Evolutionary conservation across 2,329 filamentous ascomycete genomes (phyloP), one percentile per base, ranked within the genome.

Genomic region (Apiospora hydei): DNA sequence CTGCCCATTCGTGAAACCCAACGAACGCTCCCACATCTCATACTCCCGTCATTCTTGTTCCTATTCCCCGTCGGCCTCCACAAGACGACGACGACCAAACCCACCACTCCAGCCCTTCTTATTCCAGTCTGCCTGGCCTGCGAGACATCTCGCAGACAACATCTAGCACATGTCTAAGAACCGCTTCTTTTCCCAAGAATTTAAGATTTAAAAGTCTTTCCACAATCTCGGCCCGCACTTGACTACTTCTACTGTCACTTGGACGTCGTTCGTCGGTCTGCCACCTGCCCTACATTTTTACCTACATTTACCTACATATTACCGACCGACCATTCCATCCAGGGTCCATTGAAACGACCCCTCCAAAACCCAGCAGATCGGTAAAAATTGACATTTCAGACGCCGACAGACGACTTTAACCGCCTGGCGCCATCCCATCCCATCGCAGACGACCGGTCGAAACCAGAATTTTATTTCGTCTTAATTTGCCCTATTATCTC

Each of bases 331-430:
- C 34, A 38, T 38, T 38, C 34, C 34, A 38, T 38, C 7, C 66
- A 68, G 24, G 66, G 44, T 44, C 44, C 41, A 68, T 47, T 47
- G 66, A 68, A 47, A 68, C 66, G 66, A 44, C 66, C 41, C 66
- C 66, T 44, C 66, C 41, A 68, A 47, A 51, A 57, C 44, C 67
- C 47, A 69, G 21, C 67, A 49, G 67, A 49, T 49, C 44, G 44
- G 44, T 49, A 69, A 49, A 38, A 49, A 38, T 26, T 24, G 67
- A n/a, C 67, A 49, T n/a, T 49, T 38, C 44, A 69, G 67, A 49
- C 67, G 67, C 67, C 67, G 24, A 34, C 67, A 68, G 67, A 69
- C 67, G 67, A 64, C 57, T n/a, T 64, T 64, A 64, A 64, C 57
- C 57, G 57, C 57, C 57, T 64, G 57, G 57, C 57, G 57, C 57